A percentile compares a stretch with the other conserved stretches of the same genome.
These are phyloP conservation scores for Verticillium nonalfalfae DNA, from an alignment of 2,329 filamentous ascomycete species.

Conservation along the genomic window DNA sequence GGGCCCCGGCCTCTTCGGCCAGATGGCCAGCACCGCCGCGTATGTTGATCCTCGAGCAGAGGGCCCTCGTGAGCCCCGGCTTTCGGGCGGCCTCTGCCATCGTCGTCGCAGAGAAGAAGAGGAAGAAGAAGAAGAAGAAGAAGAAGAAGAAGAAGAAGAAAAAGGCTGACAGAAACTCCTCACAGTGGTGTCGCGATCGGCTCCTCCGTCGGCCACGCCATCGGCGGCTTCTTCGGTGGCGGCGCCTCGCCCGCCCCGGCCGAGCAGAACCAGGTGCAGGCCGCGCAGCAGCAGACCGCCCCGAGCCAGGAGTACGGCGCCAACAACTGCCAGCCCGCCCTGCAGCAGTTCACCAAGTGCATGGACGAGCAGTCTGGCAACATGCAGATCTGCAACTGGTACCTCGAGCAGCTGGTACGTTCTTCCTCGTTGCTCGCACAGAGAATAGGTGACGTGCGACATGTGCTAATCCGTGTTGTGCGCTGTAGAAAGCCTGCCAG, in stretches of 20 bases:
- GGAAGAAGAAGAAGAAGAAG: too few species aligned
- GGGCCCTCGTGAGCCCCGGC: background rate
- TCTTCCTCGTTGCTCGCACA: conserved; percentile 20
- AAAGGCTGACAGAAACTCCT: background rate
- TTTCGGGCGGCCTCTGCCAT: too few species aligned
- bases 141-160: too few species aligned
- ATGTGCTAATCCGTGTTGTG: conserved; percentile 2
- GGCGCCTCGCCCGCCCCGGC: conserved; percentile 55
- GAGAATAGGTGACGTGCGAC: background rate
- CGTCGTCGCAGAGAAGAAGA: too few species aligned
- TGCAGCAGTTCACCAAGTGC: conserved; percentile 86
- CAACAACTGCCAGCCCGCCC: conserved; percentile 71
- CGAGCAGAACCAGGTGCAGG: conserved; percentile 40
- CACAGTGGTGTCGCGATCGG: conserved; percentile 90
- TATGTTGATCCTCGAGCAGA: conserved; percentile 50
- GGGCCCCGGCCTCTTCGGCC: conserved; percentile 82
- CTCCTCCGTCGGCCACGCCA: conserved; percentile 89
- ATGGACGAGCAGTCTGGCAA: conserved; percentile 93
- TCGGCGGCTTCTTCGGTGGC: conserved; percentile 82
- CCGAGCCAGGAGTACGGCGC: conserved; percentile 44
- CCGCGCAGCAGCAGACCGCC: conserved; percentile 28
- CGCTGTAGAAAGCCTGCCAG: conserved; percentile 69
- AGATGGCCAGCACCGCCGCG: conserved; percentile 98
- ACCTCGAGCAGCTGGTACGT: conserved; percentile 77
- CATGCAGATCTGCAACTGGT: conserved; percentile 96